Percentiles rank a stretch among this genome's conserved stretches.
Conservation (phyloP, 768 basidiomycete genomes). For the Lactarius tabidus region DNA sequence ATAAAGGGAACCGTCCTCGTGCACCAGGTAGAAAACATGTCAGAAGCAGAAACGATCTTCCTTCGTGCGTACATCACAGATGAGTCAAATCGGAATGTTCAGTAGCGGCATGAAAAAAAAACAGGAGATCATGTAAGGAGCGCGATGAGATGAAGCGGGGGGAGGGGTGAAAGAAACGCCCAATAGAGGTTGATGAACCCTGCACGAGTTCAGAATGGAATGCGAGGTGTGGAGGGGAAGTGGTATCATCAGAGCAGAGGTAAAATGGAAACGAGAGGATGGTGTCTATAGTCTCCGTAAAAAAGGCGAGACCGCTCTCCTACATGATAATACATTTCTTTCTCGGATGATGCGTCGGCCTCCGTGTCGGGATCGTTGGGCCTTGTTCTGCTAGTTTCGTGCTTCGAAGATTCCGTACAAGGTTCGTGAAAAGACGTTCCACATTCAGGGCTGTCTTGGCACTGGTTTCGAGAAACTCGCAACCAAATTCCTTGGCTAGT, state of each 20-base stretch:
- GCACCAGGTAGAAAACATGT: conserved; percentile 21
- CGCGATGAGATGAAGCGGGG: conserved; percentile 25
- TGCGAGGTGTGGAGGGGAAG: conserved; percentile 34
- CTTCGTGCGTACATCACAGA: conserved; percentile 29
- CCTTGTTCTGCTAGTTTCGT: conserved; percentile 54
- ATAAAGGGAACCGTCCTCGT: conserved; percentile 13
- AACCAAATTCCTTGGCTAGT: conserved; percentile 79
- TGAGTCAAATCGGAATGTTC: conserved; percentile 28
- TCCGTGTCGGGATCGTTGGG: conserved; percentile 29
- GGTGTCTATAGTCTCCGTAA: conserved; percentile 65
- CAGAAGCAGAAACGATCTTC: conserved; percentile 25
- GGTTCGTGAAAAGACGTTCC: conserved; percentile 81
- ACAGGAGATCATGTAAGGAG: conserved; percentile 23
- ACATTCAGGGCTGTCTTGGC: conserved; percentile 94
- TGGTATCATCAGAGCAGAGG: conserved; percentile 81
- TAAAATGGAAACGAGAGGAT: conserved; percentile 48
- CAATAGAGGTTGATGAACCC: conserved; percentile 13
- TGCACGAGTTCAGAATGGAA: conserved; percentile 27
- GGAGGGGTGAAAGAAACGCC: not conserved
- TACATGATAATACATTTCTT: conserved; percentile 75
- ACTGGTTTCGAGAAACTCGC: conserved; percentile 95
- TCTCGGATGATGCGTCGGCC: conserved; percentile 37
- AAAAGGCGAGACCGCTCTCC: conserved; percentile 40
- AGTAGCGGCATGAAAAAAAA: conserved; percentile 26
- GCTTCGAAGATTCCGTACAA: conserved; percentile 79